Evolutionary conservation across 23 red algal species (phyloP).

Genomic region (Agarophyton chilense): DNA sequence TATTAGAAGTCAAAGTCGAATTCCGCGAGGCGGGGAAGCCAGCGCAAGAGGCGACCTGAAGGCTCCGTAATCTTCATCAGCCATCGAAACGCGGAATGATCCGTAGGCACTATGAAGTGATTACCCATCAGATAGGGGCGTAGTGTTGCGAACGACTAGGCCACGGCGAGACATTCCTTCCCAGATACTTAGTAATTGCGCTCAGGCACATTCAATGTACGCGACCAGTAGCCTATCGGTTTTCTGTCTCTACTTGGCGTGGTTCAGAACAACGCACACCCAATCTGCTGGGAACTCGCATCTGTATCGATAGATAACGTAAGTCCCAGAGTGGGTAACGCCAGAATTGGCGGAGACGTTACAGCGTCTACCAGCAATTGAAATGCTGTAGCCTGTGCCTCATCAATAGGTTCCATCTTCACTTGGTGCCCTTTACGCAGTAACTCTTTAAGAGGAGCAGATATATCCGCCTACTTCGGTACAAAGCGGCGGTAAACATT

Average conservation of each 20-base stretch:
- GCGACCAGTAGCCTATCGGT: too few species aligned
- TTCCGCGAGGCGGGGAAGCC: neutral
- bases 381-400: neutral
- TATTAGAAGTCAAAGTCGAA: neutral
- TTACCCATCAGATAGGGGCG: neutral
- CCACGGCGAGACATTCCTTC: too few species aligned
- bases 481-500: slow-evolving; percentile 41
- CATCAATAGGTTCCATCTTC: neutral
- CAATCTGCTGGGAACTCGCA: slow-evolving; percentile 17
- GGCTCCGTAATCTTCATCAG: neutral
- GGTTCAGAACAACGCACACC: slow-evolving; percentile 15
- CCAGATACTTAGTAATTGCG: too few species aligned
- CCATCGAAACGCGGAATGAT: neutral
- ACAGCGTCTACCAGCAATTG: neutral
- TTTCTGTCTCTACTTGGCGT: neutral
- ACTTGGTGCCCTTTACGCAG: neutral
- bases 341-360: neutral
- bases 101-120: neutral
- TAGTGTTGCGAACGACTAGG: too few species aligned
- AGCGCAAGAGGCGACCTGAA: neutral
- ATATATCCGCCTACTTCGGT: neutral
- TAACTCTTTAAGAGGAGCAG: neutral
- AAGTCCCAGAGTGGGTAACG: neutral
- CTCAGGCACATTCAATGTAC: too few species aligned
- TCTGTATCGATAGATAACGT: slow-evolving; percentile 41